These are phyloP conservation scores for Lactarius hengduanensis DNA, from an alignment of 768 basidiomycete genomes.

Conservation along the genomic window DNA sequence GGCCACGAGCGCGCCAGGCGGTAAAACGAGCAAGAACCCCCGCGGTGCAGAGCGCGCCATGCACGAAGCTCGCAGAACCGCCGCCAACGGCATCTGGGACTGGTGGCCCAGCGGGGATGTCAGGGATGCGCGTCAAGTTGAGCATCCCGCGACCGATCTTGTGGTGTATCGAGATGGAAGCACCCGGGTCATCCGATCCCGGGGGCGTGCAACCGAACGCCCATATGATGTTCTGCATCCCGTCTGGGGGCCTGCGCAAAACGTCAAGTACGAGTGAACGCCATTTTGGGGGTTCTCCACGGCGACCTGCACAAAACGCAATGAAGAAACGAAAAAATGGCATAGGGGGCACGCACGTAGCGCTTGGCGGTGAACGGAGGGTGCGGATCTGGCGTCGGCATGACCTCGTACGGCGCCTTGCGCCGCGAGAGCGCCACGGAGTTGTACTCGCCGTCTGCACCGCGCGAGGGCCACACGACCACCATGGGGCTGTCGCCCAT, in stretches of 20 bases:
- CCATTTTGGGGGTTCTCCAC: slow-evolving; percentile 13
- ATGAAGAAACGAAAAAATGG: neutral
- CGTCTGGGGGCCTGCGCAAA: slow-evolving; percentile 44
- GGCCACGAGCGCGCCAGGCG: slow-evolving; percentile 54
- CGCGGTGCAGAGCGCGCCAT: slow-evolving; percentile 50
- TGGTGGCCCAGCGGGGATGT: slow-evolving; percentile 24
- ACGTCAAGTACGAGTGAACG: slow-evolving; percentile 10
- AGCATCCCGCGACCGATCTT: slow-evolving; percentile 43
- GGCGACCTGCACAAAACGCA: neutral
- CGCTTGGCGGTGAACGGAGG: slow-evolving; percentile 52
- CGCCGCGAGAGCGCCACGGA: slow-evolving; percentile 66
- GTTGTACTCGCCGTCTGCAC: slow-evolving; percentile 39
- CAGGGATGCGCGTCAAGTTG: slow-evolving; percentile 44
- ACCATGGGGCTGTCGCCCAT: slow-evolving; percentile 67
- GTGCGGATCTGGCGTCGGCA: slow-evolving; percentile 54
- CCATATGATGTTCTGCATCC: slow-evolving; percentile 51
- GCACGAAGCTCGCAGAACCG: slow-evolving; percentile 43
- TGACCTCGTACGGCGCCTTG: slow-evolving; percentile 47
- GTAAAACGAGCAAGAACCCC: slow-evolving; percentile 58
- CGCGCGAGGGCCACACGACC: slow-evolving; percentile 64
- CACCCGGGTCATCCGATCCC: slow-evolving; percentile 39
- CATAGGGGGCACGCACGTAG: slow-evolving; percentile 41
- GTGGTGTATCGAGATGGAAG: slow-evolving; percentile 48
- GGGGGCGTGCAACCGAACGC: slow-evolving; percentile 56
- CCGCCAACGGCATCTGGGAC: neutral